Evolutionary conservation across 208 protist genomes (phyloP).

Genomic region (Zelonia costaricensis): DNA sequence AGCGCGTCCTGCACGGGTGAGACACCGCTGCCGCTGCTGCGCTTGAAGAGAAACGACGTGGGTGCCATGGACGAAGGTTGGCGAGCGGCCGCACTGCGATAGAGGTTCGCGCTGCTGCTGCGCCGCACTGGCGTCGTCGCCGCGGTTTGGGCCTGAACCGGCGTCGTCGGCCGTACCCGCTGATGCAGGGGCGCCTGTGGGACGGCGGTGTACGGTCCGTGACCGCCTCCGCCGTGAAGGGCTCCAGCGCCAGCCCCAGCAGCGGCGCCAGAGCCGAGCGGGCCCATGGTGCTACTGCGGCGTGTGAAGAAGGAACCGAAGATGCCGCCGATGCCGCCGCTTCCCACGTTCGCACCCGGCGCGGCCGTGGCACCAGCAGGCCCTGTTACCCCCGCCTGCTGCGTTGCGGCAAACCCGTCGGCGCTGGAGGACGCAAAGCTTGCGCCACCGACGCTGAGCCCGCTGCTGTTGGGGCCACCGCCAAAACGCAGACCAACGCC

Average conservation of each 20-base stretch:
- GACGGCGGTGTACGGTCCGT: no score
- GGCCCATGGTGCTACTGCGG: background rate
- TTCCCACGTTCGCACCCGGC: background rate
- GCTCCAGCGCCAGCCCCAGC: background rate
- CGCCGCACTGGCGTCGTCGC: no score
- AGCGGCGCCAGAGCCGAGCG: background rate
- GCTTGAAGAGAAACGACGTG: no score
- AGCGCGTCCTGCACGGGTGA: background rate
- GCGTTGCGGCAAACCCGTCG: no score
- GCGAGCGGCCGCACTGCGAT: background rate
- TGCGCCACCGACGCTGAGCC: background rate
- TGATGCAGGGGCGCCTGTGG: no score
- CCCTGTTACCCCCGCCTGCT: no score
- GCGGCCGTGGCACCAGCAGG: slow-evolving; percentile 2
- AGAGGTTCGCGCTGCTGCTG: no score
- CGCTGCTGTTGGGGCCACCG: no score
- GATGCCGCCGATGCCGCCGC: slow-evolving; percentile 15
- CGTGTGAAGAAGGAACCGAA: slow-evolving; percentile 21
- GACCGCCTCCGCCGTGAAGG: background rate
- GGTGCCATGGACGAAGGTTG: no score
- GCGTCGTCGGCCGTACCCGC: no score
- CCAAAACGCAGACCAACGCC: no score
- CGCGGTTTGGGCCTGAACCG: no score
- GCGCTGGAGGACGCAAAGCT: background rate
- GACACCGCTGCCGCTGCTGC: background rate